phyloP scores from a whole-genome alignment of 78 protist species.

The slime mould (Dictyostelium discoideum) region DNA sequence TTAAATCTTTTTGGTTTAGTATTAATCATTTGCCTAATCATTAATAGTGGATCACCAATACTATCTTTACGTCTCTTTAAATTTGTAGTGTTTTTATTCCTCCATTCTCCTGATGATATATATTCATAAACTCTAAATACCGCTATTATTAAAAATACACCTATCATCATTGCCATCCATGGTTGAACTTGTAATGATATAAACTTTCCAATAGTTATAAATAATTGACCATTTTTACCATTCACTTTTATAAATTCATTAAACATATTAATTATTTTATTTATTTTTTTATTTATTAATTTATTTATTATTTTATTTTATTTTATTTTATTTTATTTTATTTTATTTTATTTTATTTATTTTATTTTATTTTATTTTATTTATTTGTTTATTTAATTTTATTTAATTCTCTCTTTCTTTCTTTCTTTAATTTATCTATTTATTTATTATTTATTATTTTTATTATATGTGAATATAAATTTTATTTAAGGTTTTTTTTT shows the following conservation, averaged over 20 bases:
- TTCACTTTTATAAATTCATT: not conserved
- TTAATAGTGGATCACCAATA: constrained; percentile 49
- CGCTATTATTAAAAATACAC: constrained; percentile 52
- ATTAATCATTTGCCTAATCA: constrained; percentile 71
- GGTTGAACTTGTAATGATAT: constrained; percentile 29
- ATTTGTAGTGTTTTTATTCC: not conserved
- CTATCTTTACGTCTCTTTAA: constrained; percentile 39
- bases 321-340: not conserved
- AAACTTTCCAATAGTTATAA: constrained; percentile 6
- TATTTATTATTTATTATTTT: too few relatives aligned
- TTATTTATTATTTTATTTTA: not conserved
- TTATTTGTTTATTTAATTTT: too few relatives aligned
- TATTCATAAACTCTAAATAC: constrained; percentile 63
- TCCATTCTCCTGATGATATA: constrained; percentile 29
- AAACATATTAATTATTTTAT: not conserved
- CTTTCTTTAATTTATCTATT: too few relatives aligned
- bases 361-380: not conserved
- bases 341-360: not conserved
- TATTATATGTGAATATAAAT: too few relatives aligned
- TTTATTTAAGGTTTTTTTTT: not conserved
- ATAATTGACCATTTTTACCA: constrained; percentile 13
- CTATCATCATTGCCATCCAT: constrained; percentile 82
- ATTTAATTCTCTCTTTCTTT: too few relatives aligned
- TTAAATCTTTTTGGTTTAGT: constrained; percentile 64
- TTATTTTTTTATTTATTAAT: not conserved